Evolutionary conservation across 805 yeast genomes (phyloP).

Genomic region (Priceomyces medius): DNA sequence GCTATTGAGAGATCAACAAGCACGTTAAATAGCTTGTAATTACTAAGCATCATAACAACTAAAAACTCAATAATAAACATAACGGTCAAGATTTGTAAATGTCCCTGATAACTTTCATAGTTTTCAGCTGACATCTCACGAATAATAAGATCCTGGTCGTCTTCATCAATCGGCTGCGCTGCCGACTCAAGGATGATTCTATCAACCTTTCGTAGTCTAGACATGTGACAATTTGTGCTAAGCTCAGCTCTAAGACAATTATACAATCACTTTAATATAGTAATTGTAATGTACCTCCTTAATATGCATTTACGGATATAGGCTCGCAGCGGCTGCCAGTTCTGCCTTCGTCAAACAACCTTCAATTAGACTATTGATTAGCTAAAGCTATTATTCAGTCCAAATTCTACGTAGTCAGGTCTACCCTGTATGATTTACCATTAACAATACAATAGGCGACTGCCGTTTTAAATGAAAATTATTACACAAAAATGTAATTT

Average conservation of each 20-base stretch:
- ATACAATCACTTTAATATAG: too few species aligned
- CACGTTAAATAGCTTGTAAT: background rate
- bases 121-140: conserved; percentile 8
- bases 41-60: background rate
- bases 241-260: background rate
- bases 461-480: conserved; percentile 7
- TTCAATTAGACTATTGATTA: too few species aligned
- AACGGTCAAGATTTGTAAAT: background rate
- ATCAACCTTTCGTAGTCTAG: conserved; percentile 15
- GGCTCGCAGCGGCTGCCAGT: too few species aligned
- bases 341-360: too few species aligned
- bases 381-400: too few species aligned
- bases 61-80: conserved; percentile 3
- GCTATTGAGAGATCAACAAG: conserved; percentile 6
- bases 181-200: conserved; percentile 12
- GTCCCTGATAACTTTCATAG: conserved; percentile 3
- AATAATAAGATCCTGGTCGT: conserved; percentile 10
- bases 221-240: conserved; percentile 4
- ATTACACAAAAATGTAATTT: conserved; percentile 7
- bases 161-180: conserved; percentile 7
- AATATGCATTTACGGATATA: too few species aligned
- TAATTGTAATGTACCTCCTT: background rate
- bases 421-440: background rate
- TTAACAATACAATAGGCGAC: background rate
- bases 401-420: too few species aligned